Evolutionary conservation across 2,329 filamentous ascomycete species (phyloP), one percentile per base, ranked within the genome.

Genomic region (Epichloe sibirici): DNA sequence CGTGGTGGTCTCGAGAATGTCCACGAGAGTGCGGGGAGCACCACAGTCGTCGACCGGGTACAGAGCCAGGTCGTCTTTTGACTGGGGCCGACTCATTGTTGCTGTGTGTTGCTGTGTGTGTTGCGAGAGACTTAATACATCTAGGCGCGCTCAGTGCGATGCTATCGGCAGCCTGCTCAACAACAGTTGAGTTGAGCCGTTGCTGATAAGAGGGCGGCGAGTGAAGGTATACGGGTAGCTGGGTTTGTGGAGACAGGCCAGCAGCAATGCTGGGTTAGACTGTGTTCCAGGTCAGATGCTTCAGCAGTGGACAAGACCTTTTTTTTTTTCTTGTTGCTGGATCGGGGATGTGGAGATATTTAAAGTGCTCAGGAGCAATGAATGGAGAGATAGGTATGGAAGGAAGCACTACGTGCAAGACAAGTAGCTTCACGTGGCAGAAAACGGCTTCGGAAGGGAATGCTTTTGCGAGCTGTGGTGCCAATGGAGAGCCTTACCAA

Each of bases 21-120:
- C 58, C 31, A 60, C 49, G 21, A 60, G 57, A 9, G 58, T 60
- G 8, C 57, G 53, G 39, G 53, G 44, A 5, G 34, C n/a, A 21
- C 52, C 45, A 12, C 46, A 43, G 21, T 47, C 38, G 9, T 53
- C 50, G 15, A 52, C 47, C 2, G 54, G 48, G 35, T 57, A 57
- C 45, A 57, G 17, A 25, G 56, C 54, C 17, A 51, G 31, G 52
- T 45, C 39, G 17, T 51, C 42, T 28, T 44, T 23, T 45, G 52
- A 53, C 8, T 40, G 39, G n/a, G 38, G 23, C 43, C 50, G 51
- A 42, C 42, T 50, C 51, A 50, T 50, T 25, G 7, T 42, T 49
- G 35, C 51, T 42, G 40, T 31, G 23, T 25, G 7, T 42, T 49
- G 35, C 51, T 42, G 40, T 31, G 23, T 42, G 40, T 31, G 23